A percentile compares a stretch with the other conserved stretches of the same genome.
Evolutionary conservation across 495 filamentous ascomycete species (phyloP).

Genomic region (Neurospora sp.): DNA sequence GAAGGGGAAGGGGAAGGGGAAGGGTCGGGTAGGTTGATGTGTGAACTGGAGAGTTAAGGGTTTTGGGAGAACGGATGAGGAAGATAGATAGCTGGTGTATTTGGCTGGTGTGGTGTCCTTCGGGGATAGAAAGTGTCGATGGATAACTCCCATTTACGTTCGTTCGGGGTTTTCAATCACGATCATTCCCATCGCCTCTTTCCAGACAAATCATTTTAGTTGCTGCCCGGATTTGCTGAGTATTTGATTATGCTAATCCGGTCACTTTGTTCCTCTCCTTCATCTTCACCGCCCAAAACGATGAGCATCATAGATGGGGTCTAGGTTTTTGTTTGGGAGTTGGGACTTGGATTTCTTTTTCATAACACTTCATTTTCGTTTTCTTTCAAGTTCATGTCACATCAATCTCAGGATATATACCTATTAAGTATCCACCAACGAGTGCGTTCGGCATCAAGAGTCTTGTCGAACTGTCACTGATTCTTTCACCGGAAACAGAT

Average conservation of each 20-base stretch:
- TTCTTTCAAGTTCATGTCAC: background rate
- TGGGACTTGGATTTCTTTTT: background rate
- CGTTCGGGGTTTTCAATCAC: background rate
- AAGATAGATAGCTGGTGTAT: background rate
- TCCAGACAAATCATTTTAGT: background rate
- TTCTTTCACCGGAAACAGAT: background rate
- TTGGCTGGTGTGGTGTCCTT: background rate
- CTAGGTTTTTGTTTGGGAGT: background rate
- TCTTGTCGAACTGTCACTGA: background rate
- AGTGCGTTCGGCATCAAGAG: background rate
- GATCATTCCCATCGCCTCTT: background rate
- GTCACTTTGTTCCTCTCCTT: background rate
- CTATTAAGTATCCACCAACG: background rate
- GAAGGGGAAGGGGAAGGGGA: background rate
- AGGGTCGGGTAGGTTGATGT: background rate
- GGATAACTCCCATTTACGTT: background rate
- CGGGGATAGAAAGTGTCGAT: background rate
- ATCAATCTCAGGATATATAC: background rate
- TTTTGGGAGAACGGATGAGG: no score
- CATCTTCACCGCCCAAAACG: background rate
- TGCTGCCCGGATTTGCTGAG: background rate
- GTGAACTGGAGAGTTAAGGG: background rate
- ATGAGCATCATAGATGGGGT: background rate
- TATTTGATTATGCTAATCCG: background rate
- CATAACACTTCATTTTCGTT: background rate